Evolutionary conservation across 2,329 filamentous ascomycete species (phyloP).

Genomic region (Grosmannia huntii): DNA sequence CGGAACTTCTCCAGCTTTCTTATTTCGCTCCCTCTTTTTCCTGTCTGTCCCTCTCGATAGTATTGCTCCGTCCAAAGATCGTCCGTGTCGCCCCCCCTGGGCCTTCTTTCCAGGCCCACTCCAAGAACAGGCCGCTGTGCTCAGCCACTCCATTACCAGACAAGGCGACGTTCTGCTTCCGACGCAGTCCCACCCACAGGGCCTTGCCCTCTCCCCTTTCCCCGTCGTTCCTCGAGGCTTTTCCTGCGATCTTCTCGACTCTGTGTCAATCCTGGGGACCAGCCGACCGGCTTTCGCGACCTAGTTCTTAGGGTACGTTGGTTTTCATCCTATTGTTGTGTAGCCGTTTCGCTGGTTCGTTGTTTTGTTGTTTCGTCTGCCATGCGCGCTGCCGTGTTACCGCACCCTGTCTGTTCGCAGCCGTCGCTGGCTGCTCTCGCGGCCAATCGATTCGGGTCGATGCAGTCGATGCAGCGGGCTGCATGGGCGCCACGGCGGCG

Average conservation of each 20-base stretch:
- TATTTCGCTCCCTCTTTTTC: neutral
- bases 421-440: neutral
- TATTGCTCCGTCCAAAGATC: neutral
- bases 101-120: neutral
- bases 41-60: neutral
- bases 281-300: neutral
- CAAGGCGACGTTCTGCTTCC: conserved; percentile 5
- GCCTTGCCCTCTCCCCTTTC: neutral
- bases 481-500: neutral
- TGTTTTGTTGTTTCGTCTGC: neutral
- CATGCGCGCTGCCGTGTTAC: neutral
- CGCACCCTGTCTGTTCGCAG: neutral
- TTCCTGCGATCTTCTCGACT: neutral
- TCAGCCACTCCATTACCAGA: conserved; percentile 9
- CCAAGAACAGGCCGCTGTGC: conserved; percentile 4
- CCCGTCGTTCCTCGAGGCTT: neutral
- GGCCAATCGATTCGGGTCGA: neutral
- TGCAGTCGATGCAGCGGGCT: neutral
- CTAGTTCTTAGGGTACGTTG: conserved; percentile 6
- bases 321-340: neutral
- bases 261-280: neutral
- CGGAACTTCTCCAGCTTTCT: neutral
- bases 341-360: neutral
- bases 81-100: neutral
- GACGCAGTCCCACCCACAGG: conserved; percentile 2